These are phyloP conservation scores for Phoma sp. DNA, from an alignment of 2,329 filamentous ascomycete genomes.

Conservation along the genomic window DNA sequence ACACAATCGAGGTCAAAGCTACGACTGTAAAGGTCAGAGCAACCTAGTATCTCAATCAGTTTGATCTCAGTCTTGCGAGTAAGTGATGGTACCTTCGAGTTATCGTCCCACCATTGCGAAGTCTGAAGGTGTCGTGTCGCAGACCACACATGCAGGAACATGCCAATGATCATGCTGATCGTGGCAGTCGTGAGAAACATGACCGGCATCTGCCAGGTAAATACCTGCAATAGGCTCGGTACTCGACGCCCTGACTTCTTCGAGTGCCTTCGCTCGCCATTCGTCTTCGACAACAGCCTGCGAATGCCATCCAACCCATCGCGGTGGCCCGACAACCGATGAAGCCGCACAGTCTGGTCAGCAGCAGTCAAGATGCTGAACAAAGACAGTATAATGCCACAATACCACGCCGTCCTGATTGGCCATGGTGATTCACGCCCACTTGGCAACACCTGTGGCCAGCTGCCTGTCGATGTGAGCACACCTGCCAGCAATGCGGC, in stretches of 20 bases:
- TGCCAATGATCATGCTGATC: conserved; percentile 47
- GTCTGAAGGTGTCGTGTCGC: conserved; percentile 33
- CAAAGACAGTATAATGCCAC: conserved; percentile 56
- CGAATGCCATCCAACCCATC: conserved; percentile 48
- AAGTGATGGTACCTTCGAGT: conserved; percentile 29
- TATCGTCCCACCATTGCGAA: conserved; percentile 39
- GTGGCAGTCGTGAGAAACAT: conserved; percentile 45
- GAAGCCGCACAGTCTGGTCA: conserved; percentile 52
- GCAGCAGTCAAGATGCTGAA: conserved; percentile 57
- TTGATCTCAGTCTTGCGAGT: neutral
- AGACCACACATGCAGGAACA: conserved; percentile 49
- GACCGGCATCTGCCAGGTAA: conserved; percentile 49
- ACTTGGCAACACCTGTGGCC: conserved; percentile 51
- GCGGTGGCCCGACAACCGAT: conserved; percentile 51
- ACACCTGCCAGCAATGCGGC: conserved; percentile 41
- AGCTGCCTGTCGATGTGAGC: conserved; percentile 53
- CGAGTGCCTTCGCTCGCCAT: conserved; percentile 25
- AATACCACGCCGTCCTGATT: conserved; percentile 52
- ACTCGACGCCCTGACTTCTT: conserved; percentile 19
- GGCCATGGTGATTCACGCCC: conserved; percentile 49
- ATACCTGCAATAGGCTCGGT: conserved; percentile 40
- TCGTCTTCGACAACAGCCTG: conserved; percentile 37
- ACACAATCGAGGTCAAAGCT: conserved; percentile 19
- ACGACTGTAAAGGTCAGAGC: conserved; percentile 30
- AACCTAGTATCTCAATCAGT: conserved; percentile 17